Percentiles rank a stretch among this genome's conserved stretches.
phyloP scores from a whole-genome alignment of 805 yeast species.

The Cyberlindnera euphorbiiphila region DNA sequence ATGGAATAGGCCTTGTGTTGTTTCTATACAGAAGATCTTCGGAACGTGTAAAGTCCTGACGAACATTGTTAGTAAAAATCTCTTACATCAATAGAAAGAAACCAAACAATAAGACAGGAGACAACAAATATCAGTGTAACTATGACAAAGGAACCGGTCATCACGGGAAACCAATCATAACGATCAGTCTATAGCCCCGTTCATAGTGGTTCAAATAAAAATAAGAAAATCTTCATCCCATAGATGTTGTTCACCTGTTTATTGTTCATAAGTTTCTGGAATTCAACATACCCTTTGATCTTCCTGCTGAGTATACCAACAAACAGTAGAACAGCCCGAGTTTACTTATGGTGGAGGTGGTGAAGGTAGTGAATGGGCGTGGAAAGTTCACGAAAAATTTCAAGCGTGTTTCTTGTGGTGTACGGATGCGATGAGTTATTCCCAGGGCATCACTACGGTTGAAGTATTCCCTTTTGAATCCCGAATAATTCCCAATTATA shows the following conservation, averaged over 20 bases:
- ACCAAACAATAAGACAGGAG: neutral
- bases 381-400: conserved; percentile 3
- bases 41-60: too few relatives aligned
- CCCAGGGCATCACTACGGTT: conserved; percentile 1
- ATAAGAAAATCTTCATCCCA: conserved; percentile 25
- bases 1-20: too few relatives aligned
- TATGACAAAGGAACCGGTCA: conserved; percentile 70
- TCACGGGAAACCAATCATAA: conserved; percentile 46
- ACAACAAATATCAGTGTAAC: conserved; percentile 67
- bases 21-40: too few relatives aligned
- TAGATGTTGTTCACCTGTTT: conserved; percentile 9
- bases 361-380: too few relatives aligned
- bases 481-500: too few relatives aligned
- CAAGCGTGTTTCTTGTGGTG: conserved; percentile 2
- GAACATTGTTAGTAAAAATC: too few relatives aligned
- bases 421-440: conserved; percentile 1
- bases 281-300: conserved; percentile 2
- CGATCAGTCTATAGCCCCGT: conserved; percentile 19
- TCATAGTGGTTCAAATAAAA: conserved; percentile 30
- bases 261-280: too few relatives aligned
- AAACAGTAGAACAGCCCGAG: too few relatives aligned
- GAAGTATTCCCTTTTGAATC: too few relatives aligned
- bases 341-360: too few relatives aligned
- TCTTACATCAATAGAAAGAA: neutral
- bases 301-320: too few relatives aligned